Percentiles rank a stretch among this genome's conserved stretches.
Conservation (phyloP, 768 basidiomycete species). For the Russula virescens region DNA sequence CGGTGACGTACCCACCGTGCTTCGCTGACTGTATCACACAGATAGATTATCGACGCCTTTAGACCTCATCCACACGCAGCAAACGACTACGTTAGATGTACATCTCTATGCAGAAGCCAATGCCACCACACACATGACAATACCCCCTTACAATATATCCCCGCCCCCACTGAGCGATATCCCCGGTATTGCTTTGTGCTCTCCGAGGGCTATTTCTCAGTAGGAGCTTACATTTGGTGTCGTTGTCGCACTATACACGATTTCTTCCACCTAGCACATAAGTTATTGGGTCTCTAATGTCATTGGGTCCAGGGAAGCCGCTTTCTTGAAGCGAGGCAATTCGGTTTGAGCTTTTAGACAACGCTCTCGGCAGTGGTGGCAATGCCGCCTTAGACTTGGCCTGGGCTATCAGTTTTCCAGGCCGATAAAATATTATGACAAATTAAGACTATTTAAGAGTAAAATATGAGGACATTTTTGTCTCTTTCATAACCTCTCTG, state of each 20-base stretch:
- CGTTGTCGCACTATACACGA: not conserved
- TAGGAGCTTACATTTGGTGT: not conserved
- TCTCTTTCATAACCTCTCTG: no score
- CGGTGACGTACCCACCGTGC: conserved; percentile 10
- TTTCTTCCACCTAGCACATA: not conserved
- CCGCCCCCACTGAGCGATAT: not conserved
- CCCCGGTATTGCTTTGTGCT: not conserved
- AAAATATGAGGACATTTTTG: no score
- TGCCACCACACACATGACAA: not conserved
- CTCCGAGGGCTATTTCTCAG: not conserved
- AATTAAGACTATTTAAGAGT: no score
- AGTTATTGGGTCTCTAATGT: not conserved
- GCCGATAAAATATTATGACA: no score
- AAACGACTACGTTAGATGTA: not conserved
- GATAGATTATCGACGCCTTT: conserved; percentile 4
- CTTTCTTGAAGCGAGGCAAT: not conserved
- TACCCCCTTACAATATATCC: not conserved
- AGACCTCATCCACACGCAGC: not conserved
- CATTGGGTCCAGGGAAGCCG: not conserved
- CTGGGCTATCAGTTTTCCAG: no score
- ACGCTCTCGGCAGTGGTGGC: not conserved
- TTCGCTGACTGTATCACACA: conserved; percentile 8
- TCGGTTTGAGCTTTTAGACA: not conserved
- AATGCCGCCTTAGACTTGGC: no score
- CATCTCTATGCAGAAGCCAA: not conserved